Base-by-base conservation (phyloP, 148 eudicot genomes). In the Dianthus caryophyllus region DNA sequence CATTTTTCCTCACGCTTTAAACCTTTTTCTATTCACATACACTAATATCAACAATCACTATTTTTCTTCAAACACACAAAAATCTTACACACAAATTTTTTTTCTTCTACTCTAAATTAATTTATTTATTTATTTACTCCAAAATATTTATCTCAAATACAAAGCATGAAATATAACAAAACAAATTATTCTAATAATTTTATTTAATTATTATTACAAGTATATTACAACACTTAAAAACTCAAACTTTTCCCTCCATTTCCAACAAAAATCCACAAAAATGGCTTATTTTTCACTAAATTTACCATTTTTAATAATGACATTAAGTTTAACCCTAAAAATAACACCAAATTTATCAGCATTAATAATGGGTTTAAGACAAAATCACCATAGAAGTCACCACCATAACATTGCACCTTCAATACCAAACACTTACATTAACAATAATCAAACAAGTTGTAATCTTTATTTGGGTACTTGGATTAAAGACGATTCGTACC, bases 401-500 rank as follows among this genome's bases (percentile, higher is more conserved):
- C 75, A 73, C 20, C 76, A 75, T 54, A 54, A 47, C 14, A 8
- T 58, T 48, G 3, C 73, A 17, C 66, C 51, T 22, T 8, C 66
- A 26, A 61, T 64, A 2, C 85, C 96, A 25, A 69, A 71, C 64
- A 48, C 76, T 38, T 77, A 59, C 10, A 44, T 69, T 25, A 92
- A 93, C 66, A 33, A 33, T 33, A 41, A 41, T 9, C 78, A 71
- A 38, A 86, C 76, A 63, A 57, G 70, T 5, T 94, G 98, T 18
- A 78, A 84, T 67, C 49, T 90, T 30, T 94, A 90, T 69, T 62
- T 75, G 18, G 99, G 99, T 44, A 65, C 55, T 60, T 94, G 99
- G 99, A 81, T 94, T 43, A 74, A 47, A 8, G 99, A 94, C 24
- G 80, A 82, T 6, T 61, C 87, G 25, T 89, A 82, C 74, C 93